Evolutionary conservation across 2,329 filamentous ascomycete genomes (phyloP).

Genomic region (Pezicula rhizophila): DNA sequence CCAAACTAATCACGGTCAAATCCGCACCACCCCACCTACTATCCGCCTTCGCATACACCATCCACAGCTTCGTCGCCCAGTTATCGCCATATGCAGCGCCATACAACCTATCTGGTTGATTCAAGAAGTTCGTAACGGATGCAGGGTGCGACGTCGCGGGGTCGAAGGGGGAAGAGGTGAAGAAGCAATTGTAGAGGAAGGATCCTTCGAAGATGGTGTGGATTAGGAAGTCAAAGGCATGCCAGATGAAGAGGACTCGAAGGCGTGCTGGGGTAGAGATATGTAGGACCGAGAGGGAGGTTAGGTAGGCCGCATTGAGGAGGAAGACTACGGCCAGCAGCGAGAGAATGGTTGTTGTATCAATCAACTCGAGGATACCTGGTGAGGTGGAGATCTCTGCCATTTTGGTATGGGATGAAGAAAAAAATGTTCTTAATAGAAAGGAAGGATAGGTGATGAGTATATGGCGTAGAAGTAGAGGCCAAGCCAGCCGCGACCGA

Average conservation of each 20-base stretch:
- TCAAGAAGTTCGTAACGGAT: slow-evolving; percentile 40
- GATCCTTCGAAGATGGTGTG: slow-evolving; percentile 88
- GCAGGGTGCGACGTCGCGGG: slow-evolving; percentile 31
- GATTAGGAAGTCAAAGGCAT: slow-evolving; percentile 85
- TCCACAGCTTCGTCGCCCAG: slow-evolving; percentile 55
- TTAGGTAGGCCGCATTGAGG: slow-evolving; percentile 41
- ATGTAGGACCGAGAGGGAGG: slow-evolving; percentile 38
- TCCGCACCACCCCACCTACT: slow-evolving; percentile 58
- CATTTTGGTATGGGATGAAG: too few relatives aligned
- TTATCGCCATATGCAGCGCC: slow-evolving; percentile 49
- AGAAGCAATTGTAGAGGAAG: slow-evolving; percentile 93
- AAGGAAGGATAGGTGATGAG: too few relatives aligned
- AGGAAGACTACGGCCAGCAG: slow-evolving; percentile 50
- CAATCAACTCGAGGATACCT: slow-evolving; percentile 38
- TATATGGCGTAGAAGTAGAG: too few relatives aligned
- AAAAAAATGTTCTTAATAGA: too few relatives aligned
- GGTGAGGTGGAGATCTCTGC: too few relatives aligned
- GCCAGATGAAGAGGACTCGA: slow-evolving; percentile 87
- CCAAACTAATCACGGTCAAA: slow-evolving; percentile 55
- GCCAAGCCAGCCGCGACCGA: too few relatives aligned
- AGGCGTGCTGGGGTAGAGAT: slow-evolving; percentile 38
- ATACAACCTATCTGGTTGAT: slow-evolving; percentile 41
- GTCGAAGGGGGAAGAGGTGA: slow-evolving; percentile 46
- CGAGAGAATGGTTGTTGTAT: slow-evolving; percentile 53
- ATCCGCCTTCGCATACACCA: slow-evolving; percentile 63